Conservation (phyloP, 1,139 yeast genomes). For the Yamadazyma oceani region DNA sequence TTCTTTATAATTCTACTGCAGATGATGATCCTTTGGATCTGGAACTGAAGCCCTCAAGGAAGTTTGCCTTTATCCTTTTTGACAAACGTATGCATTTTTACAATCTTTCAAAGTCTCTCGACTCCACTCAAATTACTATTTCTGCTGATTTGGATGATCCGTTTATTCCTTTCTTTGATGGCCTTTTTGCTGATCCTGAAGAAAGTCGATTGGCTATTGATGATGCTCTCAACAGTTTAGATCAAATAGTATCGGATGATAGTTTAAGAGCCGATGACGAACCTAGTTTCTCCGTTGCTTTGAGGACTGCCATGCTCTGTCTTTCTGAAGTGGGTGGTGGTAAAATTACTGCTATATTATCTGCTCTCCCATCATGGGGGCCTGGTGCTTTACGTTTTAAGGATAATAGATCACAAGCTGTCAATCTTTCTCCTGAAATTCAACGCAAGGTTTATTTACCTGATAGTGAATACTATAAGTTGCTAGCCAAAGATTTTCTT, state of each 20-base stretch:
- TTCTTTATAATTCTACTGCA: conserved; percentile 37
- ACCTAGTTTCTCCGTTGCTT: conserved; percentile 79
- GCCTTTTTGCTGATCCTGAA: conserved; percentile 77
- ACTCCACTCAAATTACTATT: conserved; percentile 63
- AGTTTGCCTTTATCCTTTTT: conserved; percentile 72
- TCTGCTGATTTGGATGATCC: conserved; percentile 77
- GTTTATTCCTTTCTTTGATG: conserved; percentile 76
- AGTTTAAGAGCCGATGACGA: conserved; percentile 51
- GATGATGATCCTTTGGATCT: conserved; percentile 15
- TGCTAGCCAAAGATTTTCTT: conserved; percentile 59
- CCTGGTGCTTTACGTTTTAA: conserved; percentile 74
- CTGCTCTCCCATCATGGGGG: conserved; percentile 78
- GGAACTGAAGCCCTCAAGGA: conserved; percentile 22
- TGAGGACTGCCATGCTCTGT: conserved; percentile 66
- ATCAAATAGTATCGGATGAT: conserved; percentile 41
- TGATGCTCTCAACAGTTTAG: conserved; percentile 64
- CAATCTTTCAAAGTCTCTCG: conserved; percentile 57
- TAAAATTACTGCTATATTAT: conserved; percentile 68
- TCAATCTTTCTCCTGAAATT: conserved; percentile 42
- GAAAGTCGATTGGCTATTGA: conserved; percentile 66
- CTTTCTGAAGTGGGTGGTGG: conserved; percentile 72
- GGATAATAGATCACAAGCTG: conserved; percentile 35
- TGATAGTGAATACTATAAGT: conserved; percentile 61
- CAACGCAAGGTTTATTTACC: conserved; percentile 58
- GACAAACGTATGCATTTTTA: conserved; percentile 75